Conservation (phyloP, 2,329 filamentous ascomycete species). For the Pseudogymnoascus sp. region DNA sequence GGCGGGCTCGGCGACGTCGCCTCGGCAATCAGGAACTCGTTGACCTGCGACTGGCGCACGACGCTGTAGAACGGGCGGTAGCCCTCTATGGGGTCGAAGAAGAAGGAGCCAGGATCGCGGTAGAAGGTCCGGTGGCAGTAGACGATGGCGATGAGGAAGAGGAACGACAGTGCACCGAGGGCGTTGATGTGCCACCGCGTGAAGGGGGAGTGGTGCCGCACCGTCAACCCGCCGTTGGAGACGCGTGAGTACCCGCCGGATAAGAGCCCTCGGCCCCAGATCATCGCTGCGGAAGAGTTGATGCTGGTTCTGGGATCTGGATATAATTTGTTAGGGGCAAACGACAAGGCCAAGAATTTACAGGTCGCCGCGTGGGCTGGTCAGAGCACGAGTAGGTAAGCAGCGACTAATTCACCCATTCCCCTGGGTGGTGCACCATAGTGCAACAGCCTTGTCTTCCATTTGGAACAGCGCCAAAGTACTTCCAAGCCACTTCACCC, state of each 20-base stretch:
- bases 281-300: background rate
- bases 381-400: conserved; percentile 2
- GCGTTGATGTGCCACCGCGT: background rate
- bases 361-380: background rate
- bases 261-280: conserved; percentile 3
- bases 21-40: conserved; percentile 19
- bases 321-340: background rate
- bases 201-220: background rate
- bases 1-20: background rate
- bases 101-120: conserved; percentile 26
- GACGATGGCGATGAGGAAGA: conserved; percentile 21
- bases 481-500: background rate
- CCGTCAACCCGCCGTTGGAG: background rate
- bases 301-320: conserved; percentile 3
- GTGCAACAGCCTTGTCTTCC: background rate
- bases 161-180: conserved; percentile 8
- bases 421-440: background rate
- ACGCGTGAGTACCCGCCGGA: background rate
- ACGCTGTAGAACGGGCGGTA: conserved; percentile 24
- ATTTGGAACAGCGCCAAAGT: background rate
- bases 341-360: background rate
- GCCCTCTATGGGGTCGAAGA: conserved; percentile 23
- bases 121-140: conserved; percentile 20
- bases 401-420: background rate
- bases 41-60: conserved; percentile 19